phyloP scores from a whole-genome alignment of 2,329 filamentous ascomycete species.

The Simplicillium sp. region DNA sequence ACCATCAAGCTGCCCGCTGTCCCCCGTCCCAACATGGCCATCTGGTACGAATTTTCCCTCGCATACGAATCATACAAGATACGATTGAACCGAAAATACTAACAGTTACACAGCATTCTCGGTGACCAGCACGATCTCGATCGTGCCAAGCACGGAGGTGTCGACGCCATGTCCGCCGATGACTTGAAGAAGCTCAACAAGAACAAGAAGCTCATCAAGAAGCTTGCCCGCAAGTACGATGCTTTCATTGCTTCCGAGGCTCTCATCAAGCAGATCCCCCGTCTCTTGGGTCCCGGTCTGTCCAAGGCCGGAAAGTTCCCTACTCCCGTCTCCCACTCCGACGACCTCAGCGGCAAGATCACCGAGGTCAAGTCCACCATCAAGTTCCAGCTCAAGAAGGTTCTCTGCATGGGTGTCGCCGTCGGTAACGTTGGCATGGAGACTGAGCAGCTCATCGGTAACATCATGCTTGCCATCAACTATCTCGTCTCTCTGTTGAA shows the following conservation, averaged over 20 bases:
- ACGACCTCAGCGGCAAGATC: slow-evolving; percentile 91
- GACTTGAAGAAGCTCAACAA: slow-evolving; percentile 99
- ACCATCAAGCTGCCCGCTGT: slow-evolving; percentile 92
- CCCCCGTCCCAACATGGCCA: slow-evolving; percentile 82
- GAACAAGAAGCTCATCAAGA: slow-evolving; percentile 99
- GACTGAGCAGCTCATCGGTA: slow-evolving; percentile 88
- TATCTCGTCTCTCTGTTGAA: slow-evolving; percentile 98
- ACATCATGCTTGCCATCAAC: slow-evolving; percentile 99
- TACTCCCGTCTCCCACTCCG: slow-evolving; percentile 91
- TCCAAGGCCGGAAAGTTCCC: slow-evolving; percentile 99
- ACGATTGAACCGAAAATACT: slow-evolving; percentile 15
- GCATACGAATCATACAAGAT: not conserved
- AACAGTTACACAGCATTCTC: slow-evolving; percentile 36
- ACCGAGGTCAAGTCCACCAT: slow-evolving; percentile 99
- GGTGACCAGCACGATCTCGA: slow-evolving; percentile 93
- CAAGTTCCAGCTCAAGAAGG: slow-evolving; percentile 99
- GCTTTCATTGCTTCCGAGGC: slow-evolving; percentile 95
- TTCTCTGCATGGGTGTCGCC: slow-evolving; percentile 98
- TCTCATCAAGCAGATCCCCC: slow-evolving; percentile 99
- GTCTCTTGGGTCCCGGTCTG: slow-evolving; percentile 97
- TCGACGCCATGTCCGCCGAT: slow-evolving; percentile 96
- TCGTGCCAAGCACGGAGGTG: slow-evolving; percentile 97
- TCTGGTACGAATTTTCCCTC: slow-evolving; percentile 42
- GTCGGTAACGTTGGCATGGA: slow-evolving; percentile 98
- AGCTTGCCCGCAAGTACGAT: slow-evolving; percentile 99